These are phyloP conservation scores for Furcasterigmium furcatum DNA, from an alignment of 2,329 filamentous ascomycete species.

Conservation along the genomic window DNA sequence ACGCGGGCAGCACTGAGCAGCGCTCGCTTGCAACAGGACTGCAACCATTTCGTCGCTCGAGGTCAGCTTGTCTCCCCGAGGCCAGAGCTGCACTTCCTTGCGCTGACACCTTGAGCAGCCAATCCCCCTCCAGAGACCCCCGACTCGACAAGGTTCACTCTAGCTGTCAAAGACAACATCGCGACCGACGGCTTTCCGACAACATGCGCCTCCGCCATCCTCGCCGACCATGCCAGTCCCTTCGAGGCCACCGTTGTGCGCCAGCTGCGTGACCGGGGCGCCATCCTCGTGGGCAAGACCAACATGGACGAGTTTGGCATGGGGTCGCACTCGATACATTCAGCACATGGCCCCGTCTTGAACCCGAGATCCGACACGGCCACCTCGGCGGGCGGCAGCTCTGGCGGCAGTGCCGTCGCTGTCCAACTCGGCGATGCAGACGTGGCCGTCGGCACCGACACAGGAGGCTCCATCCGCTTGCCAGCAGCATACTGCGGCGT, in stretches of 20 bases:
- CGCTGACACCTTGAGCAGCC: neutral
- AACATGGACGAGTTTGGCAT: constrained; percentile 97
- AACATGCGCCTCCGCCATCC: constrained; percentile 77
- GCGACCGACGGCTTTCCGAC: constrained; percentile 63
- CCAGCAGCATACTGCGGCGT: constrained; percentile 84
- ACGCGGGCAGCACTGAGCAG: neutral
- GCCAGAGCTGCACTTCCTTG: neutral
- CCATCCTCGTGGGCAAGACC: constrained; percentile 70
- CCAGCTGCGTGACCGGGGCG: constrained; percentile 61
- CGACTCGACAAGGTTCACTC: constrained; percentile 26
- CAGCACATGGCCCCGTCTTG: constrained; percentile 62
- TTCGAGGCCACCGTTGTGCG: constrained; percentile 79
- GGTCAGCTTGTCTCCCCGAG: constrained; percentile 1
- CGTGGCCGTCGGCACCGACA: constrained; percentile 29
- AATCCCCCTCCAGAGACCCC: neutral
- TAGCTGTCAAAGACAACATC: constrained; percentile 78
- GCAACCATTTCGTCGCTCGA: constrained; percentile 11
- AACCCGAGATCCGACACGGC: constrained; percentile 36
- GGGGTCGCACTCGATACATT: constrained; percentile 79
- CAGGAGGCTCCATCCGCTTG: constrained; percentile 82
- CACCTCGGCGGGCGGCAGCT: constrained; percentile 81
- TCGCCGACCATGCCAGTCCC: constrained; percentile 69
- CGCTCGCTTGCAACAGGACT: constrained; percentile 2
- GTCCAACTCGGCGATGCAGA: constrained; percentile 38
- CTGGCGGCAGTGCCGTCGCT: constrained; percentile 87